phyloP scores from a whole-genome alignment of 1,284 basidiomycete genomes.

The Flammula alnicola region DNA sequence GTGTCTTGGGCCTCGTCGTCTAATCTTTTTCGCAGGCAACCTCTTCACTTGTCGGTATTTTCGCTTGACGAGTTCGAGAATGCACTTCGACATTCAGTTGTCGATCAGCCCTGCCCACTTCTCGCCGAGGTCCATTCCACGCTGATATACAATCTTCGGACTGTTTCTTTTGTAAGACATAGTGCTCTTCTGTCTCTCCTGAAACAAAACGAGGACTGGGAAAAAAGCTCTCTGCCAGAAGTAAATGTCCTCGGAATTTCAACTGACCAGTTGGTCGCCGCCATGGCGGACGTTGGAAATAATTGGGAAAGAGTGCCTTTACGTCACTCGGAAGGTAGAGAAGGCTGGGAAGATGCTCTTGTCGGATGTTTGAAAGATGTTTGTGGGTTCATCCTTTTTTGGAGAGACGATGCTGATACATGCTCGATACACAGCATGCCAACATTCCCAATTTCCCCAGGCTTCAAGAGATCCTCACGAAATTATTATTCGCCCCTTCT shows the following conservation, averaged over 20 bases:
- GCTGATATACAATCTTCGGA: slow-evolving; percentile 88
- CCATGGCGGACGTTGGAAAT: slow-evolving; percentile 75
- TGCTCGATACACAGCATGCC: slow-evolving; percentile 63
- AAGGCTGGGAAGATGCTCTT: slow-evolving; percentile 86
- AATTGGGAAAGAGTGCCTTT: slow-evolving; percentile 82
- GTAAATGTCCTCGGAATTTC: slow-evolving; percentile 55
- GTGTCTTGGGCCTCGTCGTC: slow-evolving; percentile 1
- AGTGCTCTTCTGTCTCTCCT: slow-evolving; percentile 71
- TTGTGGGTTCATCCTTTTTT: slow-evolving; percentile 40
- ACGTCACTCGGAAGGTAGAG: slow-evolving; percentile 64
- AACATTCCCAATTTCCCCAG: slow-evolving; percentile 75
- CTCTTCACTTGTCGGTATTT: slow-evolving; percentile 88
- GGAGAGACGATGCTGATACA: slow-evolving; percentile 22
- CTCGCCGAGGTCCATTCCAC: slow-evolving; percentile 89
- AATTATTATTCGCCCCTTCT: slow-evolving; percentile 70
- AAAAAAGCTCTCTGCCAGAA: slow-evolving; percentile 30
- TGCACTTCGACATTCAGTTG: slow-evolving; percentile 78
- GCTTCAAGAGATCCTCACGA: slow-evolving; percentile 76
- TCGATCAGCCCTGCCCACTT: slow-evolving; percentile 75
- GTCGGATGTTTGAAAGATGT: slow-evolving; percentile 91
- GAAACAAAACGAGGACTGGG: slow-evolving; percentile 47
- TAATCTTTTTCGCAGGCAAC: slow-evolving; percentile 59
- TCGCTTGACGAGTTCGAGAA: slow-evolving; percentile 94
- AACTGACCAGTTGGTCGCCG: slow-evolving; percentile 60
- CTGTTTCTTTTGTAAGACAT: slow-evolving; percentile 73